Evolutionary conservation across 768 basidiomycete species (phyloP).

Genomic region (Phlebiopsis gigantea): DNA sequence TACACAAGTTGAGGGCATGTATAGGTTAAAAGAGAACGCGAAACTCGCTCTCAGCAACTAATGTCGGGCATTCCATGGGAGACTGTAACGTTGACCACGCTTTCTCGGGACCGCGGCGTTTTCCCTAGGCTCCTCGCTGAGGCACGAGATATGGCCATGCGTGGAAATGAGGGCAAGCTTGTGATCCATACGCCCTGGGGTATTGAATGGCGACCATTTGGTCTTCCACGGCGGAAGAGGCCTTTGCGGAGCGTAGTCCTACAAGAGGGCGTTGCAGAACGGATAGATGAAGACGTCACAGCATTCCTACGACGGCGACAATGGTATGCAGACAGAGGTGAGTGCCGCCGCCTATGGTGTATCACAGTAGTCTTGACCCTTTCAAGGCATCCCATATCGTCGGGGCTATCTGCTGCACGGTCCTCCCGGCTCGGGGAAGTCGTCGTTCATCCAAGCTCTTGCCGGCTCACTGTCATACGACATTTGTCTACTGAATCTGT

Average conservation of each 20-base stretch:
- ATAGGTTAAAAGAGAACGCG: slow-evolving; percentile 91
- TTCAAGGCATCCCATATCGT: slow-evolving; percentile 89
- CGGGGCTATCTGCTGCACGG: slow-evolving; percentile 94
- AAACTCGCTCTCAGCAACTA: slow-evolving; percentile 86
- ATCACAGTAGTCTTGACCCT: slow-evolving; percentile 16
- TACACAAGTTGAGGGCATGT: background rate
- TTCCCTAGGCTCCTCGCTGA: slow-evolving; percentile 81
- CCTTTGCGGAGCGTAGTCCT: slow-evolving; percentile 88
- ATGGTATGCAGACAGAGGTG: slow-evolving; percentile 97
- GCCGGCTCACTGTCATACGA: slow-evolving; percentile 92
- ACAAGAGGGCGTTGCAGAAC: slow-evolving; percentile 74
- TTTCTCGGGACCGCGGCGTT: slow-evolving; percentile 78
- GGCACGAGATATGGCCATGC: slow-evolving; percentile 85
- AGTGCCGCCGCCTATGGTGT: slow-evolving; percentile 77
- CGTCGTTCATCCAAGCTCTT: slow-evolving; percentile 96
- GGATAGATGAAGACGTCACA: slow-evolving; percentile 73
- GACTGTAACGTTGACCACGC: slow-evolving; percentile 88
- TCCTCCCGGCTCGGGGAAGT: slow-evolving; percentile 97
- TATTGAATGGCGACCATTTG: slow-evolving; percentile 93
- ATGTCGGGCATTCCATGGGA: slow-evolving; percentile 96
- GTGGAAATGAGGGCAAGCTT: slow-evolving; percentile 85
- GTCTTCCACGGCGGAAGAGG: slow-evolving; percentile 82
- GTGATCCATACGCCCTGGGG: slow-evolving; percentile 97
- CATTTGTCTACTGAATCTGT: slow-evolving; percentile 92
- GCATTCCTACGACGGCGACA: slow-evolving; percentile 77